Evolutionary conservation across 768 basidiomycete genomes (phyloP), one percentile per base, ranked within the genome.

Genomic region (Lentinula aciculospora): DNA sequence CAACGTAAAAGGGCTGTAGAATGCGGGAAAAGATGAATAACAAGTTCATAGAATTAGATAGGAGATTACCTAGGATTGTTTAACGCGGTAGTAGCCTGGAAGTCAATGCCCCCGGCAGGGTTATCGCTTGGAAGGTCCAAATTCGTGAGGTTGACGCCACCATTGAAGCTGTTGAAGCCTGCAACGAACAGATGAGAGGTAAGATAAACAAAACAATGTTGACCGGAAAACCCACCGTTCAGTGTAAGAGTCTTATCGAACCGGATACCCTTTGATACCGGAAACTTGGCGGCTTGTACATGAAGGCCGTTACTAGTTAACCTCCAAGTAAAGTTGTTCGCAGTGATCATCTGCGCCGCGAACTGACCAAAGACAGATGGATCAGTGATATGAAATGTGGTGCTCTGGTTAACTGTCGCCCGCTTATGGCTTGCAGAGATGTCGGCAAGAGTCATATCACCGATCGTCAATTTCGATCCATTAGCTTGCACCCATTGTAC

Each of bases 241-340:
- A 89, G 70, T 0, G 76, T 80, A 32, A 88, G 54, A 3, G 71
- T 66, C 70, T 90, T 89, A 65, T 81, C 71, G 65, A 89, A 89
- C 3, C 76, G 75, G 60, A 91, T 76, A 1, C 83, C 83, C 63
- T 84, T 83, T 3, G 85, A 81, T 3, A 78, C 75, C 2, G 87
- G 87, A 64, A 89, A 87, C 61, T 83, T 85, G 59, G 80, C 71
- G 2, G 88, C 88, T 54, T 83, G 81, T 10, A 87, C 86, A 6
- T 73, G 73, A 37, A 89, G 74, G 60, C 78, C 76, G n/a, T 77
- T 66, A 58, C 79, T 85, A 17, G 71, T 64, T 40, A 91, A 69
- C 56, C 76, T 74, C 88, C 88, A 91, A 0, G 82, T 88, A 63
- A 90, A 89, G 58, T 77, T 82, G 46, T 72, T 72, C 46, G 81